A percentile compares a stretch with the other conserved stretches of the same genome.
These are phyloP conservation scores for Colletotrichum tropicale DNA, from an alignment of 2,329 filamentous ascomycete genomes.

Conservation along the genomic window DNA sequence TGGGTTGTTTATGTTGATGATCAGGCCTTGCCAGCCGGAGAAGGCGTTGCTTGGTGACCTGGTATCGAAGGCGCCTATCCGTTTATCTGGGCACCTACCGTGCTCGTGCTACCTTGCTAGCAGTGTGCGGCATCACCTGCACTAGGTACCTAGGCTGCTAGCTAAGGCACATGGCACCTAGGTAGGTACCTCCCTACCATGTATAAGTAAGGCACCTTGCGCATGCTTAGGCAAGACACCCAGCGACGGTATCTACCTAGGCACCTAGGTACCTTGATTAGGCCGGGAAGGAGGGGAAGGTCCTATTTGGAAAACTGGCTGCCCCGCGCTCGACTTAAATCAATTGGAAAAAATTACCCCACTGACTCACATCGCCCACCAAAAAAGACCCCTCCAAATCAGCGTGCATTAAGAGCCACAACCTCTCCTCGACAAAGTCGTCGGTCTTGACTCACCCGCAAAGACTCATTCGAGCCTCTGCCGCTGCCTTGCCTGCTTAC, in stretches of 20 bases:
- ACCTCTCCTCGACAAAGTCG: neutral
- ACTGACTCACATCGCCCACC: conserved; percentile 14
- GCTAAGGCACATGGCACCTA: neutral
- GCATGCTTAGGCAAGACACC: neutral
- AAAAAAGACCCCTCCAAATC: conserved; percentile 13
- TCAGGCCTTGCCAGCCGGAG: neutral
- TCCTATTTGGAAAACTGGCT: neutral
- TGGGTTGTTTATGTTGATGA: neutral
- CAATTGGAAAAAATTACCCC: conserved; percentile 19
- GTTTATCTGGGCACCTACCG: neutral
- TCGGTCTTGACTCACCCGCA: neutral
- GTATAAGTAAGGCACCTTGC: neutral
- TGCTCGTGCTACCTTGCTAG: neutral
- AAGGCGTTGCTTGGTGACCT: neutral
- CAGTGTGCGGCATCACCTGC: neutral
- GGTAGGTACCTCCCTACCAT: too few species aligned
- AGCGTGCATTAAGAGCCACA: neutral
- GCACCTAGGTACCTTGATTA: too few species aligned
- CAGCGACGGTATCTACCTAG: too few species aligned
- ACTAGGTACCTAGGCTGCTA: neutral
- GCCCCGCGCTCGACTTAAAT: conserved; percentile 10
- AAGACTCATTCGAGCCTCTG: neutral
- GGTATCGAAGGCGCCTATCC: neutral
- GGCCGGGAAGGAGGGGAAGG: neutral
- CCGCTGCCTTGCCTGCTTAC: neutral